Percentiles rank a stretch among this genome's conserved stretches.
These are phyloP conservation scores for Lactarius evosmus DNA, from an alignment of 768 basidiomycete species.

Conservation along the genomic window DNA sequence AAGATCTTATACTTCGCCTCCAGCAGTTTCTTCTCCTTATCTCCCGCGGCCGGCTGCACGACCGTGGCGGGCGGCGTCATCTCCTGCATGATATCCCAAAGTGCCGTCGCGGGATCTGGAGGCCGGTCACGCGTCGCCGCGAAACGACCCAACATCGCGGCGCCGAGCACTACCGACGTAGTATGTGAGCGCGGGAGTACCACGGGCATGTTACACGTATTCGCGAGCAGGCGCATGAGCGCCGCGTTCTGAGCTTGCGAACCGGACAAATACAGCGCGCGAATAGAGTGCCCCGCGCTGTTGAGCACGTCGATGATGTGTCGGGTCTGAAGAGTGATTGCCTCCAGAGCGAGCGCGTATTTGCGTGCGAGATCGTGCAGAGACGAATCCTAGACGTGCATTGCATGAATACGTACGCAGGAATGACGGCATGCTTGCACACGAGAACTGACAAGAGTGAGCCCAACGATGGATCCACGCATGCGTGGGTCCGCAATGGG, in stretches of 20 bases:
- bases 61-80: conserved; percentile 87
- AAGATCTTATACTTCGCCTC: conserved; percentile 95
- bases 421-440: background rate
- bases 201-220: conserved; percentile 78
- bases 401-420: background rate
- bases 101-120: conserved; percentile 53
- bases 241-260: conserved; percentile 88
- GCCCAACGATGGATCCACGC: conserved; percentile 87
- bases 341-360: conserved; percentile 87
- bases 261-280: conserved; percentile 87
- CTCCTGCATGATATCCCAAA: conserved; percentile 96
- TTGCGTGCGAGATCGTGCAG: conserved; percentile 82
- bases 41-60: conserved; percentile 58
- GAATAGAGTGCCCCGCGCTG: conserved; percentile 75
- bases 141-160: conserved; percentile 90
- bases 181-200: conserved; percentile 74
- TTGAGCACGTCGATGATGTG: conserved; percentile 94
- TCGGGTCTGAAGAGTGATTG: conserved; percentile 90
- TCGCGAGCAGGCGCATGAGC: conserved; percentile 87
- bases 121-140: conserved; percentile 57
- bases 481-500: conserved; percentile 95
- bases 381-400: conserved; percentile 52
- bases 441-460: conserved; percentile 57
- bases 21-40: conserved; percentile 68
- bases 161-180: conserved; percentile 86